These are phyloP conservation scores for Salmacisia buchloeana DNA, from an alignment of 1,284 basidiomycete genomes.

Conservation along the genomic window DNA sequence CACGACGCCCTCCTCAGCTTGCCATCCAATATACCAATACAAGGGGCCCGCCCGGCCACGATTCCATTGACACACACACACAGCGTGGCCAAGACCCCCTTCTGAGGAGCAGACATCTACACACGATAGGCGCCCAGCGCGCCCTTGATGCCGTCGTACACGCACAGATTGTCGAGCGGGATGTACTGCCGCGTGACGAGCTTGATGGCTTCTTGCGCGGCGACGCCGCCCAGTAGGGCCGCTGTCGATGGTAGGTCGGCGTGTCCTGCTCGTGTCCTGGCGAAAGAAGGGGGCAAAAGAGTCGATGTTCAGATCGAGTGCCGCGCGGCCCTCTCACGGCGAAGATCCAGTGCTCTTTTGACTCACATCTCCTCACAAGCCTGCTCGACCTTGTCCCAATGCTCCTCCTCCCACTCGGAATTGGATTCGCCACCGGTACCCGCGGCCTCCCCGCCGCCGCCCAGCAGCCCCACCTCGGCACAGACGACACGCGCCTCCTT, in stretches of 20 bases:
- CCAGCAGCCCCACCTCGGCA: constrained; percentile 18
- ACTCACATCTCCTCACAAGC: constrained; percentile 75
- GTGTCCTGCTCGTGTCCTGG: constrained; percentile 60
- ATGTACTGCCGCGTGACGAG: constrained; percentile 93
- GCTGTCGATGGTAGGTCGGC: constrained; percentile 84
- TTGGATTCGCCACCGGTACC: constrained; percentile 40
- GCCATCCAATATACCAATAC: background rate
- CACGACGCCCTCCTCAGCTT: background rate
- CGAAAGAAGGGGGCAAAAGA: background rate
- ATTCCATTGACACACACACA: too few relatives aligned
- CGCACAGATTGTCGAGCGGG: constrained; percentile 77
- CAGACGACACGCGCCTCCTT: constrained; percentile 11
- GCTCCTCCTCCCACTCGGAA: constrained; percentile 15
- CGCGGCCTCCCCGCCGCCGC: too few relatives aligned
- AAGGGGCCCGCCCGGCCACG: too few relatives aligned
- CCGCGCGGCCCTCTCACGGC: too few relatives aligned
- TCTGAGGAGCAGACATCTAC: constrained; percentile 12
- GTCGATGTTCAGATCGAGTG: too few relatives aligned
- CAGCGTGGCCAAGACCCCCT: too few relatives aligned
- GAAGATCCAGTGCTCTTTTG: too few relatives aligned
- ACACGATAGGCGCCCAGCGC: constrained; percentile 39
- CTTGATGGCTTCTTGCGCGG: constrained; percentile 98
- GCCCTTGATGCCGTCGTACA: constrained; percentile 74
- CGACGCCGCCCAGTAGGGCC: constrained; percentile 84
- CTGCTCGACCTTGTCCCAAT: constrained; percentile 61